Conservation (phyloP, 768 basidiomycete genomes). For the Mycena alexandri region DNA sequence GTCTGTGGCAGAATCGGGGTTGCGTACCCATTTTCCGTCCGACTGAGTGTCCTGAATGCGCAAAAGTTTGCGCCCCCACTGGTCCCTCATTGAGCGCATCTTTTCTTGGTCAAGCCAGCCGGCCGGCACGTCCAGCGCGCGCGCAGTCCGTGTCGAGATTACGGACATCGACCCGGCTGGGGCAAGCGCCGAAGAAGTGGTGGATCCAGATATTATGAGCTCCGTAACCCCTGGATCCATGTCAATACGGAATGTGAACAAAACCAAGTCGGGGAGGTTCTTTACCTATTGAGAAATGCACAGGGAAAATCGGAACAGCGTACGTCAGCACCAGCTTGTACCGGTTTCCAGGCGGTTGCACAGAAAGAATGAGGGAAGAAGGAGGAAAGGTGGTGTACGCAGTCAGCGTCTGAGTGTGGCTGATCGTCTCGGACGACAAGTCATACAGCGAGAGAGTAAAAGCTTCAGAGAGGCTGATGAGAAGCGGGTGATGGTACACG, state of each 20-base stretch:
- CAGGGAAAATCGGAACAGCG: slow-evolving; percentile 82
- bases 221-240: slow-evolving; percentile 74
- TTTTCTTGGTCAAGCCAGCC: slow-evolving; percentile 80
- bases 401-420: slow-evolving; percentile 74
- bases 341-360: slow-evolving; percentile 60
- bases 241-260: slow-evolving; percentile 55
- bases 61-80: slow-evolving; percentile 82
- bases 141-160: slow-evolving; percentile 69
- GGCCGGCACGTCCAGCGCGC: slow-evolving; percentile 77
- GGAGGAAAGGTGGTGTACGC: slow-evolving; percentile 87
- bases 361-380: slow-evolving; percentile 82
- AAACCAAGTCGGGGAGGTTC: slow-evolving; percentile 2
- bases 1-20: slow-evolving; percentile 59
- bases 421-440: slow-evolving; percentile 63
- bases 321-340: slow-evolving; percentile 85
- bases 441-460: slow-evolving; percentile 84
- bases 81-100: slow-evolving; percentile 73
- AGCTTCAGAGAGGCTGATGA: slow-evolving; percentile 75
- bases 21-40: slow-evolving; percentile 84
- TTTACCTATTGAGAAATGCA: slow-evolving; percentile 60
- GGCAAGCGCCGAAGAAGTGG: slow-evolving; percentile 34
- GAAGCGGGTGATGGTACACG: slow-evolving; percentile 83
- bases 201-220: slow-evolving; percentile 68
- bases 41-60: slow-evolving; percentile 82
- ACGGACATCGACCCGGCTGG: slow-evolving; percentile 58